Conservation (phyloP, 2,329 filamentous ascomycete species). For the Cladophialophora immunda region DNA sequence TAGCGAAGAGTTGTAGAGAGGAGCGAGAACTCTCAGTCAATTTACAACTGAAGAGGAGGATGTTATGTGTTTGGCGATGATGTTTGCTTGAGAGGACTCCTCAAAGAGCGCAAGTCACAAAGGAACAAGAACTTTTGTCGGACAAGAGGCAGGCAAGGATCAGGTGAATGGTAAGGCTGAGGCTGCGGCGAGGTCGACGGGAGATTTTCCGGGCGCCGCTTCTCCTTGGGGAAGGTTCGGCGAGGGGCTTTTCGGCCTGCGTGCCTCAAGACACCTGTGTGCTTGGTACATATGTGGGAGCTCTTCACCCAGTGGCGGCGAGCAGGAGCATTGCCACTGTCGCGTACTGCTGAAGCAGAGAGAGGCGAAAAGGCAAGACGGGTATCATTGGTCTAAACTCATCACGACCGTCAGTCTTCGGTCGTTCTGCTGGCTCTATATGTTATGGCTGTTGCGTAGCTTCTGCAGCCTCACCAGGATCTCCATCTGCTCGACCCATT, state of each 20-base stretch:
- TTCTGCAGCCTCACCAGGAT: conserved; percentile 65
- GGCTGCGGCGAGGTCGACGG: conserved; percentile 8
- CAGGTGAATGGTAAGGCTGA: conserved; percentile 16
- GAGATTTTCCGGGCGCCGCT: not conserved
- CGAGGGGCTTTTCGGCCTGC: not conserved
- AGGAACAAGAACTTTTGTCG: conserved; percentile 20
- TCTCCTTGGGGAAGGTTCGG: not conserved
- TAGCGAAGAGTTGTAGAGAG: not conserved
- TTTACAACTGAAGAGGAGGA: not conserved
- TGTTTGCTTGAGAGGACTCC: not conserved
- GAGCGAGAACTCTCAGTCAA: not conserved
- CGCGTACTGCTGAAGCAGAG: not conserved
- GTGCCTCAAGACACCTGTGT: no score
- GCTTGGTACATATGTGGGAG: no score
- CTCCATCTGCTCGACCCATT: conserved; percentile 80
- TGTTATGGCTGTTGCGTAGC: not conserved
- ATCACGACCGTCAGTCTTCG: conserved; percentile 6
- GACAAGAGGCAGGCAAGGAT: conserved; percentile 1
- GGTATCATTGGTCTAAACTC: conserved; percentile 32
- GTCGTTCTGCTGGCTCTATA: conserved; percentile 4
- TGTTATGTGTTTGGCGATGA: conserved; percentile 4
- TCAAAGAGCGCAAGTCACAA: conserved; percentile 19
- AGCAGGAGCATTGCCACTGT: not conserved
- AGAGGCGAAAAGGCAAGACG: conserved; percentile 7
- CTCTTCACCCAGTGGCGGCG: not conserved